These are phyloP conservation scores for Jasminum sambac DNA, from an alignment of 257 asterid species.

Conservation along the genomic window DNA sequence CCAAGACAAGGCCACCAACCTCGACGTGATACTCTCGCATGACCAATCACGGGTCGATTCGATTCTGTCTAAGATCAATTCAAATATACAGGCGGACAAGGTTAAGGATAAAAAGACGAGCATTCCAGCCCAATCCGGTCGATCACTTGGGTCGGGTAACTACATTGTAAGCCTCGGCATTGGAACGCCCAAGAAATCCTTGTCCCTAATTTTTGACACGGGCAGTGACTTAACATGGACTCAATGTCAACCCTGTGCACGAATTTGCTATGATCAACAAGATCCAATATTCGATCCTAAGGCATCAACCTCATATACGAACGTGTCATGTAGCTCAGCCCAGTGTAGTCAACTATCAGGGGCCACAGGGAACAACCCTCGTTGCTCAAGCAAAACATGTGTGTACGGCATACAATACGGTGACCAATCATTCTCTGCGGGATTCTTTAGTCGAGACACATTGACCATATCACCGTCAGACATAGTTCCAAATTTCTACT, in stretches of 20 bases:
- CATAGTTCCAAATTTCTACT: slow-evolving; percentile 44
- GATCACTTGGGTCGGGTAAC: slow-evolving; percentile 52
- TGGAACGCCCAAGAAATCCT: slow-evolving; percentile 52
- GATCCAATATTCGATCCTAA: slow-evolving; percentile 61
- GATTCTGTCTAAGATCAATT: slow-evolving; percentile 37
- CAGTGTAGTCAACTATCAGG: slow-evolving; percentile 47
- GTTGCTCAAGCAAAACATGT: slow-evolving; percentile 48
- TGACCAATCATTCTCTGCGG: slow-evolving; percentile 55
- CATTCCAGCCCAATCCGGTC: slow-evolving; percentile 55
- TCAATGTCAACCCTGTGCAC: slow-evolving; percentile 65
- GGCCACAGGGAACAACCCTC: slow-evolving; percentile 43
- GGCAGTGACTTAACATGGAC: slow-evolving; percentile 92
- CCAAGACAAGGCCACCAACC: slow-evolving; percentile 20
- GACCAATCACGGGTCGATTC: slow-evolving; percentile 19
- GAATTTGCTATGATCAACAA: slow-evolving; percentile 54
- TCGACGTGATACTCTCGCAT: not conserved
- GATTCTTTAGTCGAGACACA: slow-evolving; percentile 52
- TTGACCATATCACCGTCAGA: slow-evolving; percentile 48
- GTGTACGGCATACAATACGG: slow-evolving; percentile 58
- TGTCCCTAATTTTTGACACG: slow-evolving; percentile 65
- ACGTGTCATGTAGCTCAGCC: slow-evolving; percentile 45
- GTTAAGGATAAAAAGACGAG: slow-evolving; percentile 25
- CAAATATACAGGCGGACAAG: not conserved
- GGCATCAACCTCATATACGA: slow-evolving; percentile 48
- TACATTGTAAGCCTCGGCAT: slow-evolving; percentile 64